Evolutionary conservation across 768 basidiomycete genomes (phyloP).

Genomic region (Russula sp.): DNA sequence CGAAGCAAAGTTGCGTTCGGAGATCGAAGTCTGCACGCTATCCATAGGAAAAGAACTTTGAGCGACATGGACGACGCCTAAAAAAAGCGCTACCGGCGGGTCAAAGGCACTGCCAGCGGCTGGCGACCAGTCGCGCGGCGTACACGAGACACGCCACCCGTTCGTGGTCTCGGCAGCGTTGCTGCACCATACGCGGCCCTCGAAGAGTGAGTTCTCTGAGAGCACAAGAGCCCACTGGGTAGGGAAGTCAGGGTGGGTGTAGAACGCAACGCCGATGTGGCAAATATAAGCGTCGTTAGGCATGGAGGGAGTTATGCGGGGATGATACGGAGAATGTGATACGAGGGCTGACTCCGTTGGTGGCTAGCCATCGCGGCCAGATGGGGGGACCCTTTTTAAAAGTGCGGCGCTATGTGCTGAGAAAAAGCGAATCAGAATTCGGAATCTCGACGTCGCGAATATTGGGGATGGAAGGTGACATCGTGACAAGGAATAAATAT

Average conservation of each 20-base stretch:
- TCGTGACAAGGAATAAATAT: too few species aligned
- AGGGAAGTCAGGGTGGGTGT: conserved; percentile 3
- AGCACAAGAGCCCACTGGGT: conserved; percentile 10
- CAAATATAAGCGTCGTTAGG: background rate
- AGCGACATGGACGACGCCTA: background rate
- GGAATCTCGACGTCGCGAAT: too few species aligned
- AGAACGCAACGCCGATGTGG: conserved; percentile 6
- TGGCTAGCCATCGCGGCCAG: too few species aligned
- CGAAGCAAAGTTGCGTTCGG: conserved; percentile 6
- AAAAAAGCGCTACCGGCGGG: background rate
- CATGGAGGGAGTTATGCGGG: background rate
- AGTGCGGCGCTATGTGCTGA: background rate
- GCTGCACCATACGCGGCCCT: conserved; percentile 9
- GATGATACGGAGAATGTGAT: background rate
- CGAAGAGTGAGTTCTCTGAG: background rate
- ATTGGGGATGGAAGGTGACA: too few species aligned
- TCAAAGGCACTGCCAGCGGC: background rate
- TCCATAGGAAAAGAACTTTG: background rate
- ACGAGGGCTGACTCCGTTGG: background rate
- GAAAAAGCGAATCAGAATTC: background rate
- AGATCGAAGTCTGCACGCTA: background rate
- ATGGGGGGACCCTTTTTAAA: too few species aligned
- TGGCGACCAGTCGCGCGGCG: background rate
- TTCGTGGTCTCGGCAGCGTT: conserved; percentile 3
- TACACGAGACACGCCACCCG: conserved; percentile 6